Evolutionary conservation across 2,329 filamentous ascomycete species (phyloP), one percentile per base, ranked within the genome.

Genomic region (Metarhizium sp.): DNA sequence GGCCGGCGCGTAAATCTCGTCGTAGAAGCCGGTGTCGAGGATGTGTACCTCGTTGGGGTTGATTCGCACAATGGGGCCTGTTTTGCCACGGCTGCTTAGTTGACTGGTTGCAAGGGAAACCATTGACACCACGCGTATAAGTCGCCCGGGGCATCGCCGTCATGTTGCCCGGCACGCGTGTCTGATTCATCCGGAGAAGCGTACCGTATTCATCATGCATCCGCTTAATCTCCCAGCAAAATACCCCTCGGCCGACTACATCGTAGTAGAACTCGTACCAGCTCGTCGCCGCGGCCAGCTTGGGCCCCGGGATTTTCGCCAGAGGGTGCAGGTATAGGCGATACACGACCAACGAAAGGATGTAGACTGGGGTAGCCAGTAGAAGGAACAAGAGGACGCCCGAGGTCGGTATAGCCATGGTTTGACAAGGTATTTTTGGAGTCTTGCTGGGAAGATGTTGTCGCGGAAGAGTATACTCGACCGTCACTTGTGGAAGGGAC

Each of bases 151-250:
- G 25, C 25, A 25, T 25, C 25, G 25, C 25, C 25, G 25, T 25
- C 25, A 25, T 4, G 25, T 25, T 25, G 25, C 25, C 25, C 25
- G 25, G 32, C 32, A 11, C 32, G 32, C 32, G 11, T 34, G 32
- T 11, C 32, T 34, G 32, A 0, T 34, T 34, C 32, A 2, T 10
- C 32, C 32, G 32, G 32, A 34, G 3, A 6, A 3, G 6, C 32
- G 18, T 49, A 69, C 69, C 71, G 55, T 72, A 72, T 59, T 63
- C 57, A 42, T 65, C 59, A 59, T 74, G 72, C 53, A 73, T 59
- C 47, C 62, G 57, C 45, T 63, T 50, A 8, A 68, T 68, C 51
- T 67, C 60, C 14, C 60, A 63, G 43, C 63, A 59, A 43, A 64
- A 69, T 36, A 67, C 57, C 4, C 67, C 66, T 20, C 56, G 59